Base-by-base conservation (phyloP, 2,329 filamentous ascomycete species). In the Monosporascus sp. region DNA sequence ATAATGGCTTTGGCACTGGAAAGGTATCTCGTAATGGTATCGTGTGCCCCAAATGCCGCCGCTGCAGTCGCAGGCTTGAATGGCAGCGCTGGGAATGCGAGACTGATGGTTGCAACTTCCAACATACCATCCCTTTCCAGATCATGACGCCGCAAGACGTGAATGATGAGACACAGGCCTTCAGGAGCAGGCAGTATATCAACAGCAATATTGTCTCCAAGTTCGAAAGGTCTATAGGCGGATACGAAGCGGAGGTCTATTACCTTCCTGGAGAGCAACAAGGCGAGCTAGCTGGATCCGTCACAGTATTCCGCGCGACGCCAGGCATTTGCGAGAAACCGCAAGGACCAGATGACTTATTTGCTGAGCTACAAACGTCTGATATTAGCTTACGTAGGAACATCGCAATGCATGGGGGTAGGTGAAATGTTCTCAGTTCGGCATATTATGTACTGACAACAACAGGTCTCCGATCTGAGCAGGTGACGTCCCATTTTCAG, bases 11-110 rank as follows among this genome's bases (percentile, higher is more conserved):
- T 16, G 77, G 80, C 3, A 77, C 79, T 0, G 76, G 80, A 11
- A 69, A 72, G 3, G 66, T 73, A 8, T 82, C 79, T 52, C 86
- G 82, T 62, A 73, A 74, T 49, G 88, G 87, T 0, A 80, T 90
- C 47, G 80, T 87, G 2, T 92, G 88, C 59, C 83, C 82, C 0
- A 55, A 70, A 1, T 91, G 88, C 58, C 71, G 74, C 0, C 77
- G 81, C 41, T 89, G 87, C 60, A 83, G 77, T 43, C 76, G 82
- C 2, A 77, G 87, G 1, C 72, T 78, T 16, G 68, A 75, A 24
- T 91, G 86, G 85, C 70, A 68, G 5, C 75, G 77, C 1, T 89
- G 85, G 86, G 67, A 71, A 26, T 91, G 87, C 55, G 72, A 77
- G 44, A 80, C 75, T 16, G 57, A 58, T 0, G 60, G 59, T 1